Evolutionary conservation across 352 stramenopile species (phyloP).

Genomic region (Achlya hypogyna): DNA sequence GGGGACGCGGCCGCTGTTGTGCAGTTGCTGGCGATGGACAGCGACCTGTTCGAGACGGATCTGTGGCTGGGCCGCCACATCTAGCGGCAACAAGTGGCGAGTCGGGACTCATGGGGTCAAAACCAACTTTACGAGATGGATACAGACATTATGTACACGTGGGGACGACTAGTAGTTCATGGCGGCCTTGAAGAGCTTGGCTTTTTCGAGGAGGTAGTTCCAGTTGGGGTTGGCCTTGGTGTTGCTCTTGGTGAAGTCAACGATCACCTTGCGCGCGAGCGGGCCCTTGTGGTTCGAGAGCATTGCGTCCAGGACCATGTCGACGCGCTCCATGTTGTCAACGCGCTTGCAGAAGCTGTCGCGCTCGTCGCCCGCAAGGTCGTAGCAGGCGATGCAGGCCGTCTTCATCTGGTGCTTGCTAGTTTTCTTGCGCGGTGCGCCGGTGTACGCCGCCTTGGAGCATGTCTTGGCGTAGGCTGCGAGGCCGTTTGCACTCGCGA

Average conservation of each 20-base stretch:
- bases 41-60: constrained; percentile 77
- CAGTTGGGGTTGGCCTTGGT: constrained; percentile 4
- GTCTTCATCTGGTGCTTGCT: constrained; percentile 4
- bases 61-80: constrained; percentile 72
- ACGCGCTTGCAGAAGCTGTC: constrained; percentile 6
- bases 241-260: constrained; percentile 6
- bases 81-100: too few species aligned
- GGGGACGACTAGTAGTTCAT: constrained; percentile 8
- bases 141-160: too few species aligned
- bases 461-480: not conserved
- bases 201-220: constrained; percentile 5
- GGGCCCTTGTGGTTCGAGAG: not conserved
- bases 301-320: constrained; percentile 2
- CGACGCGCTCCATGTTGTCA: constrained; percentile 4
- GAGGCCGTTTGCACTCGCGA: not conserved
- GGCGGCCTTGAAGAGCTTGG: constrained; percentile 5
- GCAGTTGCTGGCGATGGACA: constrained; percentile 63
- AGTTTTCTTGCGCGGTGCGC: not conserved
- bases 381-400: not conserved
- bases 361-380: not conserved
- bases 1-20: constrained; percentile 34
- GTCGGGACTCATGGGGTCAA: too few species aligned
- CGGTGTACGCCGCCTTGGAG: not conserved
- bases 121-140: too few species aligned
- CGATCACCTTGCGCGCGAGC: not conserved